Conservation (phyloP, 2,329 filamentous ascomycete genomes). For the Sporothrix inflata region DNA sequence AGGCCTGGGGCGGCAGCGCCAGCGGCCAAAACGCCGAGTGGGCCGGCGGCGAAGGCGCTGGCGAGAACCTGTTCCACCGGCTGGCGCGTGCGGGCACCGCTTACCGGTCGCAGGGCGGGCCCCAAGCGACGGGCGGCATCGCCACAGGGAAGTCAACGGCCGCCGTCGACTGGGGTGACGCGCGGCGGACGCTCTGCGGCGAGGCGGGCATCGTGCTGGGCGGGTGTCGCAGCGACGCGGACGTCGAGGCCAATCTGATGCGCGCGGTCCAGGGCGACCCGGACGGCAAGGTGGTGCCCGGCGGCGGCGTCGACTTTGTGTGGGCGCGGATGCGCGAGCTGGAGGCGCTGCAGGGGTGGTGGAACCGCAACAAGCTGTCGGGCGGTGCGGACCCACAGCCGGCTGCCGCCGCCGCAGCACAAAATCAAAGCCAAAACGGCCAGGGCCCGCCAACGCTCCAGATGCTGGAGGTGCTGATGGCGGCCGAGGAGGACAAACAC, state of each 20-base stretch:
- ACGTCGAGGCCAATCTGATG: conserved; percentile 58
- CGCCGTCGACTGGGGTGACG: conserved; percentile 88
- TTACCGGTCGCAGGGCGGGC: conserved; percentile 64
- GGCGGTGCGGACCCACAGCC: conserved; percentile 37
- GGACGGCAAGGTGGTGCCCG: conserved; percentile 60
- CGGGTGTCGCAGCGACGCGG: conserved; percentile 60
- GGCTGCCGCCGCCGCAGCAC: conserved; percentile 26
- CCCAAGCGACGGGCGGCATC: conserved; percentile 58
- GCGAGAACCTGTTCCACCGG: conserved; percentile 88
- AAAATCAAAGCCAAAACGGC: conserved; percentile 35
- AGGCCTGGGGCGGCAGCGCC: conserved; percentile 70
- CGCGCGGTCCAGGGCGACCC: conserved; percentile 63
- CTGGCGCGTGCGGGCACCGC: conserved; percentile 66
- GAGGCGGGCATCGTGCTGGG: conserved; percentile 59
- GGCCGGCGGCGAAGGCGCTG: conserved; percentile 64
- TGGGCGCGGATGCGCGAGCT: conserved; percentile 69
- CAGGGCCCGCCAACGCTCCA: conserved; percentile 42
- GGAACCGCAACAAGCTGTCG: conserved; percentile 59
- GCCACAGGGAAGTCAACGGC: conserved; percentile 67
- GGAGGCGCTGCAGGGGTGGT: conserved; percentile 68
- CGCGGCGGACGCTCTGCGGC: conserved; percentile 60
- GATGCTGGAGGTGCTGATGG: conserved; percentile 30
- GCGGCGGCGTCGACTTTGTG: conserved; percentile 67
- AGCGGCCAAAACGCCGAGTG: conserved; percentile 26
- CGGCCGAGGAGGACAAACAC: conserved; percentile 28